A percentile compares a stretch with the other conserved stretches of the same genome.
Conservation (phyloP, 148 eudicot species). For the Vaccinium darrowii region DNA sequence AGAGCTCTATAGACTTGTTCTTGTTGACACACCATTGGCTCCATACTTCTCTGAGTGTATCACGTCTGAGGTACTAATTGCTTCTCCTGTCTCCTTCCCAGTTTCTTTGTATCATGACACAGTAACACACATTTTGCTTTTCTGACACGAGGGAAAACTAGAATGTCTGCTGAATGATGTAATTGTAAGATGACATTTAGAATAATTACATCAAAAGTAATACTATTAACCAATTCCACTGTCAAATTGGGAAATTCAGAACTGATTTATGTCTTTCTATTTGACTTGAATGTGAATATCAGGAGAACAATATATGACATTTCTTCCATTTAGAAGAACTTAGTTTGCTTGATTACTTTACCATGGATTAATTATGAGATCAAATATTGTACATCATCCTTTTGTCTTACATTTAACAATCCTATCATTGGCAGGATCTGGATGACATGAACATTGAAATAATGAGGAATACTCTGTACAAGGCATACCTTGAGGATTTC, state of each 20-base stretch:
- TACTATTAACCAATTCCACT: not conserved
- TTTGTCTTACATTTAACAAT: conserved; percentile 8
- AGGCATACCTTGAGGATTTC: conserved; percentile 98
- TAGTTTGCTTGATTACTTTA: not conserved
- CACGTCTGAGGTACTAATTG: conserved; percentile 78
- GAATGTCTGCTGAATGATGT: not conserved
- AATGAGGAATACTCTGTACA: conserved; percentile 97
- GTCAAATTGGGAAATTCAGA: not conserved
- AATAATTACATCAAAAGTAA: not conserved
- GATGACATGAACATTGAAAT: conserved; percentile 99
- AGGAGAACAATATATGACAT: not conserved
- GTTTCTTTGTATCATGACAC: not conserved
- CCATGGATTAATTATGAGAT: not conserved
- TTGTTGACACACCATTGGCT: conserved; percentile 97
- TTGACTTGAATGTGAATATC: not conserved
- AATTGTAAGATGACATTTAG: not conserved
- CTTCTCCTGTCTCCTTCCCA: not conserved
- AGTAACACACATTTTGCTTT: not conserved
- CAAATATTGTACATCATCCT: conserved; percentile 1
- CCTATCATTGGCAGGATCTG: conserved; percentile 55
- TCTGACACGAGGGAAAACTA: not conserved
- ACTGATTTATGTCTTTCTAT: not conserved
- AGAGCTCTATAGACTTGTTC: conserved; percentile 92
- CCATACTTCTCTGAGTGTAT: conserved; percentile 98
- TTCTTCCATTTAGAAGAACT: not conserved